phyloP scores from a whole-genome alignment of 2,329 filamentous ascomycete species.

The Fusarium sulawesiense region DNA sequence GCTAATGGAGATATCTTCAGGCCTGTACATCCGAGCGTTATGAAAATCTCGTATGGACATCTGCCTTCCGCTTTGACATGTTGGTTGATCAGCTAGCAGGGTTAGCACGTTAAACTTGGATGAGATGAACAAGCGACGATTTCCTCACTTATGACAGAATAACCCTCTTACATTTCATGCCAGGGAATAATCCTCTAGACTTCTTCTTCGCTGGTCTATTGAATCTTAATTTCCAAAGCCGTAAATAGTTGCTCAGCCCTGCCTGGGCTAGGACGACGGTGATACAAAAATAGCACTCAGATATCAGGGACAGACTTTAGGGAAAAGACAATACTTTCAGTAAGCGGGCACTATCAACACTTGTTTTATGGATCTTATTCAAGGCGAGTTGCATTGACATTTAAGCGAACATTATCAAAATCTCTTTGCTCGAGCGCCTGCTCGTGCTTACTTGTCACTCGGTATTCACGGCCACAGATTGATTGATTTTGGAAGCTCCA shows the following conservation, averaged over 20 bases:
- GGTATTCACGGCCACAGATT: not conserved
- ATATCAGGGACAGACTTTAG: not conserved
- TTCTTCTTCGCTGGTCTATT: not conserved
- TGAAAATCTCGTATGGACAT: not conserved
- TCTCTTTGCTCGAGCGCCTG: not conserved
- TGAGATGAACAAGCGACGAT: not conserved
- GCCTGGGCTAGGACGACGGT: too few relatives aligned
- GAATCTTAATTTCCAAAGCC: not conserved
- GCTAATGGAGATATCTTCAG: not conserved
- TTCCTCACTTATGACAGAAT: not conserved
- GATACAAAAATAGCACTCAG: too few relatives aligned
- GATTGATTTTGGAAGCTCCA: too few relatives aligned
- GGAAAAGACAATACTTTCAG: not conserved
- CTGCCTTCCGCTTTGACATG: not conserved
- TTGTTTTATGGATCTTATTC: not conserved
- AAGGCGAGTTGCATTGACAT: not conserved
- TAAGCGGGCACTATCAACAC: not conserved
- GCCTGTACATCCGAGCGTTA: not conserved
- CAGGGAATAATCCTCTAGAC: not conserved
- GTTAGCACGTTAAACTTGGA: not conserved
- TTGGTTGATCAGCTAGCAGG: not conserved
- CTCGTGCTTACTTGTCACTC: not conserved
- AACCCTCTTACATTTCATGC: not conserved
- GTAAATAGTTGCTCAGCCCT: not conserved
- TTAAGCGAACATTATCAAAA: not conserved